phyloP scores from a whole-genome alignment of 2,329 filamentous ascomycete species.

The Simplicillium sp. region DNA sequence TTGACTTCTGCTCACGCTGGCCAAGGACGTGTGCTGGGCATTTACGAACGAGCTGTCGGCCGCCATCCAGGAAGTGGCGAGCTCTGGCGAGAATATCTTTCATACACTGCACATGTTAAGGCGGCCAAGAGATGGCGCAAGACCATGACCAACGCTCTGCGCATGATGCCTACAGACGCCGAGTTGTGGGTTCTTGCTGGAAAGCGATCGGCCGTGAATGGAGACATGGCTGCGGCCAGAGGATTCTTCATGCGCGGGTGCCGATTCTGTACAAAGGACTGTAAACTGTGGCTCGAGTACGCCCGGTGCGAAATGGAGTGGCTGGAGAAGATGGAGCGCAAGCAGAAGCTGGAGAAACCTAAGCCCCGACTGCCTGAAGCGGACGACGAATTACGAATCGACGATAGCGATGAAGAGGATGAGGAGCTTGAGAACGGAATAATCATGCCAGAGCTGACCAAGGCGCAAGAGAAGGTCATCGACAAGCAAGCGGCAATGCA shows the following conservation, averaged over 20 bases:
- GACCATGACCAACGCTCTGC: slow-evolving; percentile 58
- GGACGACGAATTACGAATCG: slow-evolving; percentile 34
- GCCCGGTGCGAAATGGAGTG: slow-evolving; percentile 89
- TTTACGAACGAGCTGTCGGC: slow-evolving; percentile 77
- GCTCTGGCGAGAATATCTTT: slow-evolving; percentile 86
- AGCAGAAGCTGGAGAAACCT: slow-evolving; percentile 51
- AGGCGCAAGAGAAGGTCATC: slow-evolving; percentile 31
- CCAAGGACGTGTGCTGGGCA: slow-evolving; percentile 76
- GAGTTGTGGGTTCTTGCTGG: slow-evolving; percentile 84
- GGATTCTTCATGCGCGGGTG: slow-evolving; percentile 82
- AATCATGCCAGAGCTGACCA: slow-evolving; percentile 34
- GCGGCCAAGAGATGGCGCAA: slow-evolving; percentile 57
- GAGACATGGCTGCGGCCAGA: slow-evolving; percentile 79
- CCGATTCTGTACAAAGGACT: slow-evolving; percentile 73
- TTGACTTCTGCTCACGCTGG: slow-evolving; percentile 58
- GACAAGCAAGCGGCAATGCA: slow-evolving; percentile 34
- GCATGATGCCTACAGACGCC: slow-evolving; percentile 75
- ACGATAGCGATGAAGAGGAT: slow-evolving; percentile 34
- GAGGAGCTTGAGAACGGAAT: slow-evolving; percentile 29
- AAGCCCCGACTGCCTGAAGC: slow-evolving; percentile 39
- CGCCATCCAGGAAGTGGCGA: slow-evolving; percentile 74
- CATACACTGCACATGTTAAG: slow-evolving; percentile 63
- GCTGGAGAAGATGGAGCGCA: slow-evolving; percentile 68
- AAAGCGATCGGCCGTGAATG: slow-evolving; percentile 65
- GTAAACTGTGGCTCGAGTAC: slow-evolving; percentile 79